Evolutionary conservation across 345 rosid genomes (phyloP).

Genomic region (Barbarea vulgaris): DNA sequence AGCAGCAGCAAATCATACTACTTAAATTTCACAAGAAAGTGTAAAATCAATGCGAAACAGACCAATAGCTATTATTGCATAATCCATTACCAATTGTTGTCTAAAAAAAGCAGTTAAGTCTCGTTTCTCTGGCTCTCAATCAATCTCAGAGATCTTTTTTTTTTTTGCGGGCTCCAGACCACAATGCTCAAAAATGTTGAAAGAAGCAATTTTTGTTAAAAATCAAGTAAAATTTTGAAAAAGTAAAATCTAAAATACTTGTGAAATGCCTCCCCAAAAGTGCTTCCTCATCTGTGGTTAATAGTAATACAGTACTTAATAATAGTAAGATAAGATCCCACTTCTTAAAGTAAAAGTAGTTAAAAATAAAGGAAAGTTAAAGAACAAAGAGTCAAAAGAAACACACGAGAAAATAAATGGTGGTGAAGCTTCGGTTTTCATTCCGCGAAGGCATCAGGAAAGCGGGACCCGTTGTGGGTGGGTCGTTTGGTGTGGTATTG

Average conservation of each 20-base stretch:
- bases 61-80: slow-evolving; percentile 9
- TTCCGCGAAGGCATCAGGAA: slow-evolving; percentile 24
- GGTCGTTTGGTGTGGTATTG: slow-evolving; percentile 30
- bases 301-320: no score
- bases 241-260: not conserved
- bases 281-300: not conserved
- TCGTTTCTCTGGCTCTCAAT: slow-evolving; percentile 6
- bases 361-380: not conserved
- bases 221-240: not conserved
- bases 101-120: slow-evolving; percentile 1
- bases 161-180: slow-evolving; percentile 17
- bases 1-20: not conserved
- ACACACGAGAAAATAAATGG: slow-evolving; percentile 16
- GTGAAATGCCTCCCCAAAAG: not conserved
- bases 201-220: not conserved
- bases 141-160: slow-evolving; percentile 3
- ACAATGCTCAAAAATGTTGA: not conserved
- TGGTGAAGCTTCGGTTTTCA: slow-evolving; percentile 28
- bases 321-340: slow-evolving; percentile 14
- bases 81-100: slow-evolving; percentile 23
- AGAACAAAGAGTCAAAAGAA: slow-evolving; percentile 33
- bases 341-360: slow-evolving; percentile 6
- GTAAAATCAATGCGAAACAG: slow-evolving; percentile 11
- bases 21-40: not conserved
- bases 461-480: slow-evolving; percentile 15